Evolutionary conservation across 257 asterid genomes (phyloP).

Genomic region (Lantana camara): DNA sequence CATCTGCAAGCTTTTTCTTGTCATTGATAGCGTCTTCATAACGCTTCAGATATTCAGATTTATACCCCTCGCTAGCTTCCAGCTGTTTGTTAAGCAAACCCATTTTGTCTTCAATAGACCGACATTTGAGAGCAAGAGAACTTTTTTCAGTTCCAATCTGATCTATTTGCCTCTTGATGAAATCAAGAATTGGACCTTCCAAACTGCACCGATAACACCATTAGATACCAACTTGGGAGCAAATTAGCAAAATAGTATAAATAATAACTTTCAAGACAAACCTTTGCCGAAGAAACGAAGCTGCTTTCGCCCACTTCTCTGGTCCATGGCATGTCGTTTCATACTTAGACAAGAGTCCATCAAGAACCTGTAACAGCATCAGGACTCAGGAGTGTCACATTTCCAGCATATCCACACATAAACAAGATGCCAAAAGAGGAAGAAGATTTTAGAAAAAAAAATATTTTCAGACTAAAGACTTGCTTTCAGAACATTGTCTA

Average conservation of each 20-base stretch:
- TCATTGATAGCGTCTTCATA: constrained; percentile 85
- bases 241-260: constrained; percentile 16
- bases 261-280: constrained; percentile 34
- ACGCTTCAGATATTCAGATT: constrained; percentile 89
- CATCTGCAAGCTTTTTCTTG: constrained; percentile 83
- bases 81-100: constrained; percentile 77
- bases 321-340: constrained; percentile 93
- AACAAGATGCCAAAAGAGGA: not conserved
- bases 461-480: constrained; percentile 17
- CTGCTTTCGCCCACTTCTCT: constrained; percentile 86
- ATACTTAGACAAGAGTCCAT: constrained; percentile 73
- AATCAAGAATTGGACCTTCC: constrained; percentile 93
- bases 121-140: constrained; percentile 79
- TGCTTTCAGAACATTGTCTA: constrained; percentile 78
- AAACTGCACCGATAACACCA: constrained; percentile 50
- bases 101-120: constrained; percentile 80
- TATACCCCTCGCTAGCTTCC: constrained; percentile 85
- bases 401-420: not conserved
- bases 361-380: constrained; percentile 65
- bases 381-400: not conserved
- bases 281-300: constrained; percentile 79
- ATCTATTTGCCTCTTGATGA: constrained; percentile 79
- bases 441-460: constrained; percentile 13
- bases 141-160: constrained; percentile 80
- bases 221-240: constrained; percentile 26